These are phyloP conservation scores for Tylopilus sp. DNA, from an alignment of 768 basidiomycete species.

Conservation along the genomic window DNA sequence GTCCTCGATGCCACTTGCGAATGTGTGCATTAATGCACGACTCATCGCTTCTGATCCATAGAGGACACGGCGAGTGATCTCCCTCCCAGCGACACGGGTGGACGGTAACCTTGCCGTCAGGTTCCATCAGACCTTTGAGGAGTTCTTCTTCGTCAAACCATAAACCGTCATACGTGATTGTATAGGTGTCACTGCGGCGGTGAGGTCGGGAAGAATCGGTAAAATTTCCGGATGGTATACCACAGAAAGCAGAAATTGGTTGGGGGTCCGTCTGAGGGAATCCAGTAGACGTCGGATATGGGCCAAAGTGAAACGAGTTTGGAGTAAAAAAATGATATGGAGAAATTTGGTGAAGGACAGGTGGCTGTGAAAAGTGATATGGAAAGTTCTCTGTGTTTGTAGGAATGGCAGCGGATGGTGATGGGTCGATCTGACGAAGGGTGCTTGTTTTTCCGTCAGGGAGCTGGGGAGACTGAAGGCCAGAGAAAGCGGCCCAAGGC, in stretches of 20 bases:
- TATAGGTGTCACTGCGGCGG: not conserved
- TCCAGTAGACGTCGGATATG: not conserved
- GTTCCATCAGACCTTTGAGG: not conserved
- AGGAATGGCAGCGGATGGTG: too few relatives aligned
- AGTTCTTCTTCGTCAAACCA: slow-evolving; percentile 13
- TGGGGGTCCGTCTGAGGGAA: not conserved
- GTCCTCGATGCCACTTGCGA: slow-evolving; percentile 17
- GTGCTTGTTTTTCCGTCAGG: too few relatives aligned
- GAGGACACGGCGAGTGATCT: not conserved
- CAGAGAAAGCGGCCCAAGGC: too few relatives aligned
- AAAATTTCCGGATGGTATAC: not conserved
- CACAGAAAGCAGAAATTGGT: not conserved
- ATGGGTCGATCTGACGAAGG: too few relatives aligned
- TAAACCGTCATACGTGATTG: slow-evolving; percentile 1
- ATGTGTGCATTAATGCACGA: slow-evolving; percentile 8
- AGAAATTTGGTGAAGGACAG: too few relatives aligned
- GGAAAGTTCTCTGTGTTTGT: too few relatives aligned
- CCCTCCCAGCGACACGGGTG: not conserved
- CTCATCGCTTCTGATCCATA: not conserved
- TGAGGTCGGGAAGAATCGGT: not conserved
- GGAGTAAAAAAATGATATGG: not conserved
- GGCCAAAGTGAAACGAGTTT: not conserved
- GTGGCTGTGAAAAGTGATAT: too few relatives aligned
- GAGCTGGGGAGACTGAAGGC: too few relatives aligned
- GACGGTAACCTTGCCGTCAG: not conserved